Base-by-base conservation (phyloP, 106 monocot genomes). In the Dendrobium nobile region DNA sequence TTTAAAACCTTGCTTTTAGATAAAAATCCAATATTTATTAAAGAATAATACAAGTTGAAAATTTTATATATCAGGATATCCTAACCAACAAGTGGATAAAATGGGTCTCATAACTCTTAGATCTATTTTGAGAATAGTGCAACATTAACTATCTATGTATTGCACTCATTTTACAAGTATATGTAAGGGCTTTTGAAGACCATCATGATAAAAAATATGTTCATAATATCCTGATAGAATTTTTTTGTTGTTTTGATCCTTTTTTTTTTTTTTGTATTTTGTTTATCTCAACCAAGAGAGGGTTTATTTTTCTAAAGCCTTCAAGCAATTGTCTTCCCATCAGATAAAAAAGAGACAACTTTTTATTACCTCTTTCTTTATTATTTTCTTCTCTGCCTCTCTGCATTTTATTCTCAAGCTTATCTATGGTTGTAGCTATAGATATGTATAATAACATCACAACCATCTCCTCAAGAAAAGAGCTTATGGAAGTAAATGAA, bases 401-500 rank as follows among this genome's bases (percentile, higher is more conserved):
- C 17, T 67, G 1, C 41, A 26, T 7, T 75, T 33, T 83, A 43
- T 61, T 51, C 43, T 11, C 45, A 42, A 45, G 68, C 18, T 81
- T 72, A 43, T 45, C 24, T 45, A 87, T 86, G 87, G 85, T 85
- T 65, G 33, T 79, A 43, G 42, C 82, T 77, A 67, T 85, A 65
- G 84, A 86, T 81, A 72, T 85, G 77, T 85, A 81, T 27, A 82
- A 79, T 75, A 77, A 47, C 27, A 79, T 43, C 51, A 13, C 79
- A 82, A 54, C 68, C 26, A 77, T 65, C 73, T 84, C 82, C 16
- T 79, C 73, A 40, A 81, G 74, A 11, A 85, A 85, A 73, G 91
- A 89, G 78, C 79, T 87, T 8, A 87, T 89, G 87, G 31, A 85
- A 78, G 85, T 85, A 82, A 82, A 87, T 45, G 83, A 91, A 51